Percentiles rank a stretch among this genome's conserved stretches.
Evolutionary conservation across 2,329 filamentous ascomycete genomes (phyloP).

Genomic region (Colletotrichum aenigma): DNA sequence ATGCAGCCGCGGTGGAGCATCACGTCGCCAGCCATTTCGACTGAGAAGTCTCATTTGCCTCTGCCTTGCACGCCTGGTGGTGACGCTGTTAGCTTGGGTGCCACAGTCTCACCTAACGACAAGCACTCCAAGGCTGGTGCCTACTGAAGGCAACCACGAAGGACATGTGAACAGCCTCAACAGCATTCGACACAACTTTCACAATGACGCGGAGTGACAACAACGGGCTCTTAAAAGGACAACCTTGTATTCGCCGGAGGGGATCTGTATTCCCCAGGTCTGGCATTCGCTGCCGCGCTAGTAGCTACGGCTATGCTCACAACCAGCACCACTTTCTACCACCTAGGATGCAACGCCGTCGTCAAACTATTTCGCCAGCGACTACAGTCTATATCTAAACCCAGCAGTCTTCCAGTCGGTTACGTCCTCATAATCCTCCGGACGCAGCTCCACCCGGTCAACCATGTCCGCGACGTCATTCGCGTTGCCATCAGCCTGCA

Average conservation of each 20-base stretch:
- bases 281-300: too few relatives aligned
- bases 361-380: neutral
- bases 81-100: accelerated
- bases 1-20: conserved; percentile 69
- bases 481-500: conserved; percentile 25
- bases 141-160: accelerated
- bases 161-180: too few relatives aligned
- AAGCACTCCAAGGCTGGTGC: neutral
- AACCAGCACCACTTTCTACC: neutral
- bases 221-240: too few relatives aligned
- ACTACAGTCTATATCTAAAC: conserved; percentile 56
- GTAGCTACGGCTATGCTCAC: too few relatives aligned
- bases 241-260: too few relatives aligned
- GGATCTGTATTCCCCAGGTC: too few relatives aligned
- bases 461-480: conserved; percentile 33
- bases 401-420: conserved; percentile 65
- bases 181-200: too few relatives aligned
- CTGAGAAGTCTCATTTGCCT: neutral
- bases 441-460: conserved; percentile 39
- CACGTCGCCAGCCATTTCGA: conserved; percentile 67
- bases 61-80: accelerated
- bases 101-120: neutral
- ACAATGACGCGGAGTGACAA: too few relatives aligned
- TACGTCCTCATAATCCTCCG: conserved; percentile 58
- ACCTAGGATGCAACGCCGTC: neutral